Evolutionary conservation across 345 rosid genomes (phyloP), one percentile per base, ranked within the genome.

Genomic region (Lagerstroemia speciosa): DNA sequence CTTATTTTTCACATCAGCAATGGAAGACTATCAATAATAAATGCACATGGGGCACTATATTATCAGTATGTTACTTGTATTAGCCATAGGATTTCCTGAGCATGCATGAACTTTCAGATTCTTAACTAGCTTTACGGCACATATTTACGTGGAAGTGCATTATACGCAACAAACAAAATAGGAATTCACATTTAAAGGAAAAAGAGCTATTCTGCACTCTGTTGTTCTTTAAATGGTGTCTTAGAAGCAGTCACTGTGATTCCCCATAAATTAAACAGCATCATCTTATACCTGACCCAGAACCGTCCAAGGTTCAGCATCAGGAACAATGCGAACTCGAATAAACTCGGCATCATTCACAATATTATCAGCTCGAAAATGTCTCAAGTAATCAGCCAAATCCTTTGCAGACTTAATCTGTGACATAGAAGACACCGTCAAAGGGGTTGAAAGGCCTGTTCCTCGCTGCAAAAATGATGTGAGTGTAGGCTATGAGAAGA

Each of bases 261-360:
- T 26, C 62, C 53, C 53, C 26, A 57, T 57, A 4, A 57, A 27
- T 6, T 26, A 57, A 26, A 26, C 31, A 26, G 31, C n/a, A 57
- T 57, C 62, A 38, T 36, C 53, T 29, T 45, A 31, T 87, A 93
- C 96, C 93, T 93, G 97, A 61, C 97, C 99, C 73, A 91, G 74
- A 55, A 93, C 69, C 0, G 90, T 85, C 97, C 97, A 94, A 33
- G 93, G 91, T 75, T 74, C 83, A 67, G 88, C 91, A 57, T 85
- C 86, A 69, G 97, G 96, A 80, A 87, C 89, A 76, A 93, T 86
- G 70, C 73, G 76, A 71, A 82, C 78, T 61, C 96, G 86, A 70
- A 89, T 86, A 73, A 87, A 89, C 83, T 94, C 99, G 32, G 97
- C 84, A 72, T 91, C 97, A 17, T 91, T 88, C 36, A 91, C 89